Evolutionary conservation across 441 rosid genomes (phyloP), one percentile per base, ranked within the genome.

Genomic region (Croton laevigatus): DNA sequence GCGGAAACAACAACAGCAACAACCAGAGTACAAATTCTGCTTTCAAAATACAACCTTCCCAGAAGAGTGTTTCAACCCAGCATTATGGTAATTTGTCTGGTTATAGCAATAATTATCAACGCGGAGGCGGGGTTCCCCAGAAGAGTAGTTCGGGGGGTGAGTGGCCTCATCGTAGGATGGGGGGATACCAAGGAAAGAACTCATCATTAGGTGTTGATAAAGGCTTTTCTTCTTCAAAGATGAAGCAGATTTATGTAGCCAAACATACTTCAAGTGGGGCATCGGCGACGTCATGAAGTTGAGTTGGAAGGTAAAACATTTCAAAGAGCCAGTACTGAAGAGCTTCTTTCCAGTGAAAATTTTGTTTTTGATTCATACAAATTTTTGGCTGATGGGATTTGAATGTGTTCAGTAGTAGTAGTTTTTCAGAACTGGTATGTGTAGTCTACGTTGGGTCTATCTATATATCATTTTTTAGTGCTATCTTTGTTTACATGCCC

Each of bases 171-270:
- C 86, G 87, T 3, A 88, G 97, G 72, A 78, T 78, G 36, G 85
- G 90, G 34, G 84, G 90, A n/a, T 95, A 81, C 83, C 96, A 89
- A 69, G 92, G 90, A 52, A 84, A 94, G 79, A 91, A 85, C 72
- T 93, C 82, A 77, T 72, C 89, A 23, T 66, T 80, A 53, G 79
- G 82, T 46, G 77, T 84, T 38, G 98, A 95, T 44, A 95, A 83
- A 82, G 82, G 83, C 71, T 86, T 85, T 59, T 77, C 79, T 36
- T 58, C 89, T 73, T 80, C 88, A 59, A 93, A 90, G 82, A 81
- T 84, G 79, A 95, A 89, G 82, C 99, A 95, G 85, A 89, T 95
- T 20, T 95, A 95, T 77, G 99, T 95, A 73, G 99, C 97, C 62
- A 95, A 95, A 74, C 99, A 93, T 86, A 82, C 88, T 2, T 64